Evolutionary conservation across 345 rosid genomes (phyloP), one percentile per base, ranked within the genome.

Genomic region (Populus alba): DNA sequence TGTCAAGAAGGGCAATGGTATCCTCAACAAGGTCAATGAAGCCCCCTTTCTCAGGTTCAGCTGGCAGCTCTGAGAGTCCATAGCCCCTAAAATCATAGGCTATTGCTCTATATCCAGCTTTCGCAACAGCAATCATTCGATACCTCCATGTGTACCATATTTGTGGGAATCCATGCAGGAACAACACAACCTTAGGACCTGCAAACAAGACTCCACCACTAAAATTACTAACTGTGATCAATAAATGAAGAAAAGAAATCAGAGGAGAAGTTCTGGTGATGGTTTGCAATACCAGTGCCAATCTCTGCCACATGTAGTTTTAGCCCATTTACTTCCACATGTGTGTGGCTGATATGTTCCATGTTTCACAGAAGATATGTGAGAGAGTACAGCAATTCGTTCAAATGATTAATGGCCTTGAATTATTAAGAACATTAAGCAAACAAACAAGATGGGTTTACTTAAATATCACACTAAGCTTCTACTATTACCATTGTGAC

Each of bases 81-180:
- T 84, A 88, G 68, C 91, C 89, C 63, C 91, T 75, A 75, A 71
- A 88, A 67, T 86, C 88, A 1, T 81, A 37, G 0, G 88, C 78
- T 0, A 86, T 78, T 8, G 84, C 79, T 2, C 83, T 25, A 75
- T 75, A 81, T 2, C 89, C 87, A 2, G 81, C 83, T 3, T 73
- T 71, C 3, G 87, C 88, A 3, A 80, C 77, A 17, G 61, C 84
- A 31, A 82, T 49, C 88, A 86, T 83, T 73, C 85, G 89, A 76
- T 81, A 77, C 74, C 91, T 83, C 87, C 87, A 88, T 12, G 85
- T 75, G 80, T 83, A 86, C 89, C 89, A 86, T 62, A 82, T 80
- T 66, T 83, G 83, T 1, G 87, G 86, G 85, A 88, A 88, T 5
- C 88, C 90, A 65, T 88, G 90, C 66, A 84, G 74, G 84, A 86